These are phyloP conservation scores for Detonula confervacea DNA, from an alignment of 352 stramenopile species.

Conservation along the genomic window DNA sequence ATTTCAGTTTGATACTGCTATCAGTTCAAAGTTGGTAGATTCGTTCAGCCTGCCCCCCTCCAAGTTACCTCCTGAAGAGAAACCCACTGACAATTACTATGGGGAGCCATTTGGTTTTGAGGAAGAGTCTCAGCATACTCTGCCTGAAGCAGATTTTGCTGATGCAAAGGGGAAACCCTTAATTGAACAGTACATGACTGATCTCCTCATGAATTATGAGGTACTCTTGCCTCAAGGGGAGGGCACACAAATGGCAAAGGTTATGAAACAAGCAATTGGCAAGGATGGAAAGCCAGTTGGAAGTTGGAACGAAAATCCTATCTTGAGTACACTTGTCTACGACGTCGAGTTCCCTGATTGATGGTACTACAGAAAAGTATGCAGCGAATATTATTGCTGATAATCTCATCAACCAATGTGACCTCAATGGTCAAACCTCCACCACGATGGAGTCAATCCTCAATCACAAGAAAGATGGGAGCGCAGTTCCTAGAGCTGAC, in stretches of 20 bases:
- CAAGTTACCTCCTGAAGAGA: no score
- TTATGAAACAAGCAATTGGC: not conserved
- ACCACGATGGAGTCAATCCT: conserved; percentile 37
- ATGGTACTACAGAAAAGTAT: conserved; percentile 27
- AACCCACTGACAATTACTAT: no score
- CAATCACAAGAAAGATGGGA: conserved; percentile 10
- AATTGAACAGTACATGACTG: no score
- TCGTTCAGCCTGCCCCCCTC: not conserved
- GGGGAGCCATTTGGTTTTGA: conserved; percentile 12
- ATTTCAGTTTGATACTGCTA: not conserved
- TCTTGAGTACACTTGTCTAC: conserved; percentile 26
- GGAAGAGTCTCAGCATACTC: not conserved
- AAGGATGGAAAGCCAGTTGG: conserved; percentile 17
- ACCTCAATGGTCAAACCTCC: not conserved
- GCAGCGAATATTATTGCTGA: conserved; percentile 47
- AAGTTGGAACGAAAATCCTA: conserved; percentile 14
- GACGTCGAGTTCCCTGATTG: conserved; percentile 43
- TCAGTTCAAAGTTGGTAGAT: conserved; percentile 3
- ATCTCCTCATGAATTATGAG: no score
- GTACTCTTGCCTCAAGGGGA: conserved; percentile 22
- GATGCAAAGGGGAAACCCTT: no score
- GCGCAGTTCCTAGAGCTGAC: conserved; percentile 9
- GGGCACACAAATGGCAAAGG: conserved; percentile 1
- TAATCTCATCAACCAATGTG: conserved; percentile 25
- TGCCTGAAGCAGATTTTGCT: conserved; percentile 10